These are phyloP conservation scores for Mucor saturninus DNA, from an alignment of 371 early-diverging fungal species.

Conservation along the genomic window DNA sequence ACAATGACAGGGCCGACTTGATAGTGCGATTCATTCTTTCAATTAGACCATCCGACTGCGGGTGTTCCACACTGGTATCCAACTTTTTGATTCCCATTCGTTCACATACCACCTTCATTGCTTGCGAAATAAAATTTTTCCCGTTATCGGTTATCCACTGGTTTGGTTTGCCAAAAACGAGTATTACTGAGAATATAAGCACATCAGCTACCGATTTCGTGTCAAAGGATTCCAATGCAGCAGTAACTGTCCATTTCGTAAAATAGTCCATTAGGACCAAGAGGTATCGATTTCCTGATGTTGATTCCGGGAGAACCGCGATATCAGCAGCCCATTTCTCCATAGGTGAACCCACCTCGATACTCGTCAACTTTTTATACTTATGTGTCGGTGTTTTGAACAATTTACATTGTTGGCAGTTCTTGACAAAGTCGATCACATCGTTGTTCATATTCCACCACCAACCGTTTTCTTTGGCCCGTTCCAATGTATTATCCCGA, in stretches of 20 bases:
- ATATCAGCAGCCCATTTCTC: constrained; percentile 33
- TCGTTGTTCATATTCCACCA: constrained; percentile 16
- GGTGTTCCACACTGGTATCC: constrained; percentile 22
- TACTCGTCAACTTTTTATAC: constrained; percentile 8
- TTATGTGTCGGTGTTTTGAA: constrained; percentile 9
- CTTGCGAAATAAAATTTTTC: constrained; percentile 13
- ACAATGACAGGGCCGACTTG: constrained; percentile 14
- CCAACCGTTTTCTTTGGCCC: constrained; percentile 9
- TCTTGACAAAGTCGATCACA: neutral
- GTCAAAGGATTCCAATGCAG: constrained; percentile 11
- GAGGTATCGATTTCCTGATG: too few species aligned
- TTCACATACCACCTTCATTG: constrained; percentile 10
- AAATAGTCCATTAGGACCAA: too few species aligned
- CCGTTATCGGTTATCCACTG: constrained; percentile 24
- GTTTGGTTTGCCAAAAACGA: neutral
- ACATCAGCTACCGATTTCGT: neutral
- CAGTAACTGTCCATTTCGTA: constrained; percentile 20
- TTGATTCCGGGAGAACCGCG: constrained; percentile 20
- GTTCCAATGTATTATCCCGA: constrained; percentile 12
- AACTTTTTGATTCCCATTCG: constrained; percentile 13
- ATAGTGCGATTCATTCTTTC: constrained; percentile 29
- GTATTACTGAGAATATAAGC: neutral
- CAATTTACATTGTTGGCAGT: constrained; percentile 4
- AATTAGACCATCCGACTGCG: constrained; percentile 24
- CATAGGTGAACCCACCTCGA: neutral